Evolutionary conservation across 2,329 filamentous ascomycete species (phyloP).

Genomic region (Onygenales sp.): DNA sequence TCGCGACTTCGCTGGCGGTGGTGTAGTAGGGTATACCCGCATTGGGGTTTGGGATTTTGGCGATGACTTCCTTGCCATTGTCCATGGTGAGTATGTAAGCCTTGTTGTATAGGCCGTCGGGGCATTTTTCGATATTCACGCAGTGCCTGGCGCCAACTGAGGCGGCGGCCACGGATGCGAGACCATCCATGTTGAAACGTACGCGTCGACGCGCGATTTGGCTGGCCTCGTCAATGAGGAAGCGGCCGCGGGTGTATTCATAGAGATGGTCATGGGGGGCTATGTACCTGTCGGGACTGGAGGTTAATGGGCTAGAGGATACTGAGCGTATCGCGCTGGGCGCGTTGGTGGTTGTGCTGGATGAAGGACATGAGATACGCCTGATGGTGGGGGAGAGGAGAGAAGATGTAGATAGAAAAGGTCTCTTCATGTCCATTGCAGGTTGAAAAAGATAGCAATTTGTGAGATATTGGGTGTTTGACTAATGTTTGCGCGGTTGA

Average conservation of each 20-base stretch:
- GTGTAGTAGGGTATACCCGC: constrained; percentile 10
- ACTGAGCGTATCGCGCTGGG: neutral
- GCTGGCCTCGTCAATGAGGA: constrained; percentile 3
- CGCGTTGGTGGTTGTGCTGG: too few species aligned
- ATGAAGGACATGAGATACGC: neutral
- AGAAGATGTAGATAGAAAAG: neutral
- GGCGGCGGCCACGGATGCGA: constrained; percentile 21
- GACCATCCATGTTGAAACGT: constrained; percentile 24
- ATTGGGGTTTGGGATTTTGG: constrained; percentile 12
- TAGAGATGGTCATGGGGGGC: neutral
- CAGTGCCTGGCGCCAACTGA: constrained; percentile 20
- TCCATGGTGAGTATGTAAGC: constrained; percentile 21
- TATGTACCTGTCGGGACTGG: neutral
- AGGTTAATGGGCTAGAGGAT: neutral
- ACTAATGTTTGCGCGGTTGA: too few species aligned
- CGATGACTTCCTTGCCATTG: constrained; percentile 10
- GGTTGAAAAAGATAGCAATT: too few species aligned
- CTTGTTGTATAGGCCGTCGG: constrained; percentile 19
- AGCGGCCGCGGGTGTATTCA: constrained; percentile 7
- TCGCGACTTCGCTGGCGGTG: constrained; percentile 29
- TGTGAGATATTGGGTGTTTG: too few species aligned
- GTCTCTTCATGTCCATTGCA: neutral
- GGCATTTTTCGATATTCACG: constrained; percentile 23
- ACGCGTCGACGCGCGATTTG: constrained; percentile 4
- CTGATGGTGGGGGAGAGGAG: neutral